Evolutionary conservation across 1,284 basidiomycete genomes (phyloP).

Genomic region (Sanghuangporus sanghuang): DNA sequence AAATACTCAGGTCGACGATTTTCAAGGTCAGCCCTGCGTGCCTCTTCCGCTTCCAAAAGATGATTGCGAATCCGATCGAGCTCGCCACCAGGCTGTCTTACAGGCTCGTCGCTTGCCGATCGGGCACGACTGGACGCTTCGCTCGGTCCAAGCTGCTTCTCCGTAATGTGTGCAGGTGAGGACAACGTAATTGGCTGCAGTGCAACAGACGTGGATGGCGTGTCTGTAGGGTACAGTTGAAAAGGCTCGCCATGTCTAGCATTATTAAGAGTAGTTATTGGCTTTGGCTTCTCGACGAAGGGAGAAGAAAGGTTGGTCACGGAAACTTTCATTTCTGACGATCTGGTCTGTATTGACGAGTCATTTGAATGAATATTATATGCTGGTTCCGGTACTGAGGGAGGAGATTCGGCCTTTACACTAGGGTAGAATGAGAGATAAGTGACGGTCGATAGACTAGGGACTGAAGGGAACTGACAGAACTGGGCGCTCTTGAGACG

Average conservation of each 20-base stretch:
- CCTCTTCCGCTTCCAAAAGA: constrained; percentile 42
- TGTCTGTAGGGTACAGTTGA: not conserved
- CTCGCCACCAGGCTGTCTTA: constrained; percentile 40
- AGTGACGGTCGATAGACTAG: not conserved
- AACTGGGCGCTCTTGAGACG: constrained; percentile 1
- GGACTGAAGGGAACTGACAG: not conserved
- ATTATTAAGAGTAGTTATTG: not conserved
- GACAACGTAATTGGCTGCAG: not conserved
- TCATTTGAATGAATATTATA: constrained; percentile 17
- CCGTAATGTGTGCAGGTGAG: constrained; percentile 8
- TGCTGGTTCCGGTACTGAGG: constrained; percentile 13
- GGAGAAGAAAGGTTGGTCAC: constrained; percentile 15
- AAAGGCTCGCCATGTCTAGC: not conserved
- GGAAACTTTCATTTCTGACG: constrained; percentile 14
- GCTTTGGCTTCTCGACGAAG: constrained; percentile 24
- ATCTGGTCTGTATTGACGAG: constrained; percentile 19
- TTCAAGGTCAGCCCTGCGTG: constrained; percentile 48
- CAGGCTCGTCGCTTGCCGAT: constrained; percentile 18
- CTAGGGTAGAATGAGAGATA: not conserved
- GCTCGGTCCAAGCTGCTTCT: not conserved
- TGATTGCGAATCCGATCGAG: constrained; percentile 53
- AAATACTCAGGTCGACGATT: constrained; percentile 63
- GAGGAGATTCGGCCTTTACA: constrained; percentile 11
- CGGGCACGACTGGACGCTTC: not conserved
- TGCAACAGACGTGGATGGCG: not conserved